Evolutionary conservation across 352 stramenopile species (phyloP), one percentile per base, ranked within the genome.

Genomic region (Elongisporangium anandrum): DNA sequence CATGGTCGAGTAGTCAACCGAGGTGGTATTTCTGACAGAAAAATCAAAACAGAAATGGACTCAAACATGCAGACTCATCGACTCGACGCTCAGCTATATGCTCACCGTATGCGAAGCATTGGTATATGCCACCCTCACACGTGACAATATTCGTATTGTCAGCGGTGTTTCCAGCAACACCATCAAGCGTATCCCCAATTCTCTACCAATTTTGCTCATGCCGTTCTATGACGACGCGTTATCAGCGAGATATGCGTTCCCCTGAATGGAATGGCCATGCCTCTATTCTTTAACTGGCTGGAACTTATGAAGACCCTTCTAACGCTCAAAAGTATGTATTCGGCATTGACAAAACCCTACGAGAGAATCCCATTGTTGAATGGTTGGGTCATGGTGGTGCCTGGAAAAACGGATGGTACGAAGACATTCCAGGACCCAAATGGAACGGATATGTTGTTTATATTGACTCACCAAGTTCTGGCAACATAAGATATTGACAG

Each of bases 171-270:
- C 56, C 2, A 64, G 56, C 19, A 56, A 2, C 3, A 66, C 17
- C 4, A 61, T 50, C 17, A 54, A 22, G 16, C 24, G 56, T 4
- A 20, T 68, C 2, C 24, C 8, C 0, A 23, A 59, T 6, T 57
- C 57, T 13, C 51, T 70, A 2, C 59, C 59, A 6, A 54, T 67
- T 15, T 24, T 70, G 4, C 24, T 60, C 17, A 51, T 70, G 29
- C 64, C 64, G 1, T 59, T 58, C 49, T 60, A 20, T 7, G 64
- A 70, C 45, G 68, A 70, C 50, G 12, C 17, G 1, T 7, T 12
- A 8, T 45, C 20, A 13, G 45, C 41, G 6, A 60, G 34, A n/a
- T 70, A 29, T 12, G 34, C 17, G 12, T 57, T 61, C 15, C n/a
- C 64, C 60, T 16, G 60, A 60, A 4, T 53, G 29, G 52, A 50